Conservation (phyloP, 768 basidiomycete genomes). For the Amanita subjunquillea region DNA sequence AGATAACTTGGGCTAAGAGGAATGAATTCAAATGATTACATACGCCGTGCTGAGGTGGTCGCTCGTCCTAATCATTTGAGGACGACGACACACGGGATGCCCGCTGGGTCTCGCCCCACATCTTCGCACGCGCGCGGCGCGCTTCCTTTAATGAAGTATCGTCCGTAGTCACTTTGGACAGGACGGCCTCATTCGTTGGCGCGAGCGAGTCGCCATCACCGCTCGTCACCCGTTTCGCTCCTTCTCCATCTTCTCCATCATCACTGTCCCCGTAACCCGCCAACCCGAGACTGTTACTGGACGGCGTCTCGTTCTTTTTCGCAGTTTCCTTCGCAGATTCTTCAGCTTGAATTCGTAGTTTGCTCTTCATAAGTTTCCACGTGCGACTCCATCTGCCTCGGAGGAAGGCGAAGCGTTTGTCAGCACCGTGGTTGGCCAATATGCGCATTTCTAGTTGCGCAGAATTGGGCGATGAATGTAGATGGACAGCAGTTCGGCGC, state of each 20-base stretch:
- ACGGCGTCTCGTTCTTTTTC: not conserved
- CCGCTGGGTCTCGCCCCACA: constrained; percentile 47
- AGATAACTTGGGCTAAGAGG: not conserved
- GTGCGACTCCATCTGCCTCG: constrained; percentile 61
- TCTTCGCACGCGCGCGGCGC: constrained; percentile 43
- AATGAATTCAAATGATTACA: no score
- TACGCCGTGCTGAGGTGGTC: not conserved
- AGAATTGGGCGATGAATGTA: constrained; percentile 64
- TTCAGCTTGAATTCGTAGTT: constrained; percentile 20
- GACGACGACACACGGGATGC: not conserved
- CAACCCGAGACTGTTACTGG: constrained; percentile 32
- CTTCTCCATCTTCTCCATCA: constrained; percentile 15
- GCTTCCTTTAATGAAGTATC: constrained; percentile 29
- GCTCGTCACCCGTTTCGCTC: not conserved
- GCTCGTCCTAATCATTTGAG: not conserved
- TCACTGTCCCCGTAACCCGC: constrained; percentile 53
- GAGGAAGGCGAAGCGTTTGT: constrained; percentile 73
- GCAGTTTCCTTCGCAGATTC: constrained; percentile 12
- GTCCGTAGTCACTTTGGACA: not conserved
- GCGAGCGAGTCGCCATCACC: not conserved
- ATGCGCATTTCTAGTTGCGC: constrained; percentile 83
- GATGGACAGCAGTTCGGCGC: constrained; percentile 60
- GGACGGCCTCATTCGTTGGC: not conserved
- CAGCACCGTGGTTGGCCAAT: constrained; percentile 73
- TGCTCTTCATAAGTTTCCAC: constrained; percentile 51